Conservation (phyloP, 306 rosid species). For the Casuarina cunninghamiana region DNA sequence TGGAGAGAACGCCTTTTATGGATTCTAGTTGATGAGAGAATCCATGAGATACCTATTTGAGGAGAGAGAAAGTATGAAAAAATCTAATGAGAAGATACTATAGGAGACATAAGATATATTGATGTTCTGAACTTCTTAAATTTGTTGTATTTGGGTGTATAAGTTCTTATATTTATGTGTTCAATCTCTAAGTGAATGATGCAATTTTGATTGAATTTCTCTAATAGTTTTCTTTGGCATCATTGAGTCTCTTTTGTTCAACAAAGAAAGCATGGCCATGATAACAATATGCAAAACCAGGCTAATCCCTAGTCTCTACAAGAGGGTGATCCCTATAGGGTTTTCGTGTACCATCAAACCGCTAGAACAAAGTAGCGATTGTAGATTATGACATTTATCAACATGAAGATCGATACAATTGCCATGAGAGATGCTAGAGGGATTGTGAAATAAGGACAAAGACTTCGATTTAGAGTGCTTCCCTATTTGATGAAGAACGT, state of each 20-base stretch:
- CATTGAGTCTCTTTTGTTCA: conserved; percentile 57
- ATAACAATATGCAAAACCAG: conserved; percentile 48
- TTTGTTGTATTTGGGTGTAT: no score
- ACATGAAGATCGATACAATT: conserved; percentile 59
- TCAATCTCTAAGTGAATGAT: no score
- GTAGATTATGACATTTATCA: conserved; percentile 55
- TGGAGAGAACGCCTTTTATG: no score
- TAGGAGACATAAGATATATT: no score
- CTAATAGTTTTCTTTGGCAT: conserved; percentile 36
- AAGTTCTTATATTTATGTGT: no score
- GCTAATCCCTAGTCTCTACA: conserved; percentile 74
- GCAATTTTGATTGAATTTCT: no score
- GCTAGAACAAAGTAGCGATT: conserved; percentile 56
- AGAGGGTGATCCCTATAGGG: conserved; percentile 84
- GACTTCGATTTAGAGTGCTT: conserved; percentile 50
- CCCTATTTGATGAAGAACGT: conserved; percentile 75
- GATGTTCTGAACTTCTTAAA: no score
- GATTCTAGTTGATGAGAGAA: no score
- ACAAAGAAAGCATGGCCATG: conserved; percentile 50
- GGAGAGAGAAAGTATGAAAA: no score
- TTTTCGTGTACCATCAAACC: conserved; percentile 55
- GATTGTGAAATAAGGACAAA: conserved; percentile 61
- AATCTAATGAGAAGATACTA: no score
- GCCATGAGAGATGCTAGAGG: conserved; percentile 62
- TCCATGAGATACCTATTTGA: no score